A percentile compares a stretch with the other conserved stretches of the same genome.
phyloP scores from a whole-genome alignment of 148 eudicot species.

The Limonium bicolor region DNA sequence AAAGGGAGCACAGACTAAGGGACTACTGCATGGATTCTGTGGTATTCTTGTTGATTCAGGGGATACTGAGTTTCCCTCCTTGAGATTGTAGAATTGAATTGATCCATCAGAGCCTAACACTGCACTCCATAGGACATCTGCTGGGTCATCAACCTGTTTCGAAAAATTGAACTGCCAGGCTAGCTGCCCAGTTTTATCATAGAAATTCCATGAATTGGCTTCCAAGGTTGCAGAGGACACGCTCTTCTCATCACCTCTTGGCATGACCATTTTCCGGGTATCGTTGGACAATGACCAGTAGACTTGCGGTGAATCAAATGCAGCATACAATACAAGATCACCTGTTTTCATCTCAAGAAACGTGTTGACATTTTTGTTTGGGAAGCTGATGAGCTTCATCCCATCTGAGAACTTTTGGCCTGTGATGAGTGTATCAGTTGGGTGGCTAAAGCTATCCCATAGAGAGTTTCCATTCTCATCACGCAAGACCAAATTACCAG shows the following conservation, averaged over 20 bases:
- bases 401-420: slow-evolving; percentile 48
- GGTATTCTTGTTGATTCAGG: slow-evolving; percentile 35
- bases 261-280: slow-evolving; percentile 31
- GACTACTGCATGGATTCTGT: slow-evolving; percentile 37
- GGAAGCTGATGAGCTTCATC: slow-evolving; percentile 49
- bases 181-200: slow-evolving; percentile 33
- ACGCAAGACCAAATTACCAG: slow-evolving; percentile 61
- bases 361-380: slow-evolving; percentile 32
- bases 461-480: slow-evolving; percentile 26
- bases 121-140: slow-evolving; percentile 61
- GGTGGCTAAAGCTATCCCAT: slow-evolving; percentile 87
- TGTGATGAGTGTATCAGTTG: slow-evolving; percentile 63
- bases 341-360: slow-evolving; percentile 55
- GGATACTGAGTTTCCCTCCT: slow-evolving; percentile 12
- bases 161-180: slow-evolving; percentile 55
- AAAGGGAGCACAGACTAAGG: slow-evolving; percentile 58
- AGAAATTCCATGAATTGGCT: slow-evolving; percentile 72
- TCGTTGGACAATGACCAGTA: slow-evolving; percentile 71
- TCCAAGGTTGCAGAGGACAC: slow-evolving; percentile 24
- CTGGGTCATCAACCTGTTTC: slow-evolving; percentile 15
- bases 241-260: slow-evolving; percentile 29
- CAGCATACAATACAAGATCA: slow-evolving; percentile 49
- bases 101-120: slow-evolving; percentile 53
- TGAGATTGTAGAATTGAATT: slow-evolving; percentile 36
- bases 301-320: slow-evolving; percentile 47